These are phyloP conservation scores for Endoconidiophora polonica DNA, from an alignment of 2,329 filamentous ascomycete species.

Conservation along the genomic window DNA sequence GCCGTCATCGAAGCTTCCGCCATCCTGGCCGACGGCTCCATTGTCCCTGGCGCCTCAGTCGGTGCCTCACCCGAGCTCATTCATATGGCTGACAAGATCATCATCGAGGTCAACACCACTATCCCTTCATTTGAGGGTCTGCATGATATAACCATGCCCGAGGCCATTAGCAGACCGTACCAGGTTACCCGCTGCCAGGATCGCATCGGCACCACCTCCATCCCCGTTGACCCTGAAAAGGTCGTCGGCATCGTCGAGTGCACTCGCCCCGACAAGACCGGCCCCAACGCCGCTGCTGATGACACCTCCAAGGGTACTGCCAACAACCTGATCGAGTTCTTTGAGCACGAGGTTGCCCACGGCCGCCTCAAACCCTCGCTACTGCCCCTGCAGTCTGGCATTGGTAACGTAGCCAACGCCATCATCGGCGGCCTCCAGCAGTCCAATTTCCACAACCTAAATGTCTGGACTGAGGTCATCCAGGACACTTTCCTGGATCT, in stretches of 20 bases:
- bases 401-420: slow-evolving; percentile 86
- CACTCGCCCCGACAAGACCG: slow-evolving; percentile 61
- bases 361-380: slow-evolving; percentile 63
- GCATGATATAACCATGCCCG: slow-evolving; percentile 83
- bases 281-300: slow-evolving; percentile 62
- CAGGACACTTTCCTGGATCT: slow-evolving; percentile 88
- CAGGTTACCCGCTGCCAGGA: slow-evolving; percentile 74
- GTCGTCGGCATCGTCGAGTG: slow-evolving; percentile 74
- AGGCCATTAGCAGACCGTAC: slow-evolving; percentile 69
- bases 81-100: slow-evolving; percentile 84
- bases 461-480: slow-evolving; percentile 85
- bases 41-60: slow-evolving; percentile 73
- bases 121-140: slow-evolving; percentile 73
- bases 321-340: slow-evolving; percentile 59
- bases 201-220: slow-evolving; percentile 66
- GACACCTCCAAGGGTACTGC: slow-evolving; percentile 58
- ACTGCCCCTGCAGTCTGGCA: slow-evolving; percentile 70
- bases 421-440: slow-evolving; percentile 70
- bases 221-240: slow-evolving; percentile 70
- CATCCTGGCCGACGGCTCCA: slow-evolving; percentile 76
- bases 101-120: slow-evolving; percentile 82
- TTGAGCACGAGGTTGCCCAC: slow-evolving; percentile 69
- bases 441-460: slow-evolving; percentile 72
- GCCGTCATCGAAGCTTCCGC: slow-evolving; percentile 73
- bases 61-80: slow-evolving; percentile 73